phyloP scores from a whole-genome alignment of 257 asterid genomes.

The Galeopsis tetrahit region DNA sequence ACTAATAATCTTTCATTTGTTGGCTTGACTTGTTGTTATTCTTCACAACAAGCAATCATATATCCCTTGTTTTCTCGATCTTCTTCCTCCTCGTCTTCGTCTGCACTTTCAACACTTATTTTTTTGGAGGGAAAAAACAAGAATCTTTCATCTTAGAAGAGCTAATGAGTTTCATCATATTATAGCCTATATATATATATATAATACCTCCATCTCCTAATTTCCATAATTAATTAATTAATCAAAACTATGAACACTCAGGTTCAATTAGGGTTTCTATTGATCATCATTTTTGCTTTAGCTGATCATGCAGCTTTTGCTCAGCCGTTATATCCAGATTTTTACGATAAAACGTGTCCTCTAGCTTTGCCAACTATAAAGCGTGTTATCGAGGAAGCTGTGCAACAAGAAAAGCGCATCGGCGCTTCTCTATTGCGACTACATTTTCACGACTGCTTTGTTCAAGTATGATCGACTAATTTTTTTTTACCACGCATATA shows the following conservation, averaged over 20 bases:
- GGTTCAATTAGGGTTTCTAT: not conserved
- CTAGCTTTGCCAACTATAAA: not conserved
- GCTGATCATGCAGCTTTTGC: not conserved
- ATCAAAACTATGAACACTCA: not conserved
- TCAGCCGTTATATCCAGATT: not conserved
- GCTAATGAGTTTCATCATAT: too few species aligned
- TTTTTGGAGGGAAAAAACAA: too few species aligned
- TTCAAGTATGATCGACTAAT: not conserved
- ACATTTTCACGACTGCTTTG: not conserved
- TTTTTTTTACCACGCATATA: too few species aligned
- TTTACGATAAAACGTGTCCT: not conserved
- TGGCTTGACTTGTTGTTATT: too few species aligned
- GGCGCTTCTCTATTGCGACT: not conserved
- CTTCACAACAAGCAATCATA: too few species aligned
- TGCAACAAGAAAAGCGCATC: not conserved
- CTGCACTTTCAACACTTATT: too few species aligned
- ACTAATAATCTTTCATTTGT: too few species aligned
- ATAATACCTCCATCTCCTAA: not conserved
- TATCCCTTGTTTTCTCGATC: too few species aligned
- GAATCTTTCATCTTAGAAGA: too few species aligned
- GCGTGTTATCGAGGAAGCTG: not conserved
- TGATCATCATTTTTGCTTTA: not conserved
- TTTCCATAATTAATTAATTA: not conserved
- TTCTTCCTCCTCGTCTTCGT: too few species aligned
- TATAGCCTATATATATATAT: not conserved